phyloP scores from a whole-genome alignment of 2,329 filamentous ascomycete genomes.

The Botrytis pseudocinerea region DNA sequence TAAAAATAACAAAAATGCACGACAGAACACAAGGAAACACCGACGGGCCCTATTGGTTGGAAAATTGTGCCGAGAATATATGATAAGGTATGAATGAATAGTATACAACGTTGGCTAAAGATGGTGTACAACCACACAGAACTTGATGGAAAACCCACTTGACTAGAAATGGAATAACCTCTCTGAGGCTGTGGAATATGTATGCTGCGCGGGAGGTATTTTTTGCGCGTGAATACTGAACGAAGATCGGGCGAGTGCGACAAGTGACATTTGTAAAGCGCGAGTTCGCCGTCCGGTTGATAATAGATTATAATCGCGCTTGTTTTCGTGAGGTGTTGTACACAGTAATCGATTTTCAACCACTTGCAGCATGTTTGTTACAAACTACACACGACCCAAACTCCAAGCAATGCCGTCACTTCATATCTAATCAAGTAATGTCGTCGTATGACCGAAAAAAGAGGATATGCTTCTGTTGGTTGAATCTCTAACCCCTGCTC shows the following conservation, averaged over 20 bases:
- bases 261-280: neutral
- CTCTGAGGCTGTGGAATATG: neutral
- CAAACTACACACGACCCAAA: constrained; percentile 37
- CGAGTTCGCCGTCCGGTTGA: neutral
- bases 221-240: neutral
- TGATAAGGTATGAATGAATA: constrained; percentile 2
- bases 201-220: neutral
- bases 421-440: constrained; percentile 36
- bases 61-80: neutral
- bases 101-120: constrained; percentile 8
- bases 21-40: neutral
- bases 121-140: constrained; percentile 6
- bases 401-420: constrained; percentile 39
- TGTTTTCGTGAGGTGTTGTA: constrained; percentile 26
- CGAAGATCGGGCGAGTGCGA: neutral
- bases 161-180: neutral
- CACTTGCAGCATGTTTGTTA: constrained; percentile 25
- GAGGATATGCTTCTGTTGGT: neutral
- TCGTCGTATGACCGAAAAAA: constrained; percentile 17
- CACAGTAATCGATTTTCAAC: constrained; percentile 32
- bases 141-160: neutral
- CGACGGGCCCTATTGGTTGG: neutral
- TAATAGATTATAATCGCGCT: constrained; percentile 4
- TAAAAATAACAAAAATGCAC: neutral
- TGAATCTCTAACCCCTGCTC: constrained; percentile 40